These are phyloP conservation scores for Rhytidiadelphus loreus DNA, from an alignment of 225 moss, liverwort and hornwort species.

Conservation along the genomic window DNA sequence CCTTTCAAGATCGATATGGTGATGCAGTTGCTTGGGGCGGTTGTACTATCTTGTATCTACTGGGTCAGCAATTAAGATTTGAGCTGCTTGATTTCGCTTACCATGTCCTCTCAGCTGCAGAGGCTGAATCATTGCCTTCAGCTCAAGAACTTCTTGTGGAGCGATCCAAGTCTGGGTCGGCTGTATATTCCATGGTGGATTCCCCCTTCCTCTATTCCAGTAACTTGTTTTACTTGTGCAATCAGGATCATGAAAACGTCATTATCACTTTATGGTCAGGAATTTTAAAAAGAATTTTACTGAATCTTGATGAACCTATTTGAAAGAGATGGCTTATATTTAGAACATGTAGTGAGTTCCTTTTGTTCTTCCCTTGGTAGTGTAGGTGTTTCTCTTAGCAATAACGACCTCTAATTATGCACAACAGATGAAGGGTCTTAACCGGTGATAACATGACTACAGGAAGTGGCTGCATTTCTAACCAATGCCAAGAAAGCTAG, in stretches of 20 bases:
- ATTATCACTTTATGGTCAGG: not conserved
- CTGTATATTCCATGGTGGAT: constrained; percentile 61
- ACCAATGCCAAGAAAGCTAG: constrained; percentile 78
- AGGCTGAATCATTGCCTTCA: constrained; percentile 69
- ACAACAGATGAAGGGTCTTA: not conserved
- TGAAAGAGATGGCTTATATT: not conserved
- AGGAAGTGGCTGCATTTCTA: constrained; percentile 82
- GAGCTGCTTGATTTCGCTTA: constrained; percentile 90
- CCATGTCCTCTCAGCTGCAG: constrained; percentile 71
- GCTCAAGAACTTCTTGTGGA: constrained; percentile 59
- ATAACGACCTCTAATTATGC: not conserved
- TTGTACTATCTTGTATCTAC: constrained; percentile 75
- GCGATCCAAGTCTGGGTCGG: constrained; percentile 58
- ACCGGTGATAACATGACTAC: not conserved
- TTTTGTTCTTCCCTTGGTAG: not conserved
- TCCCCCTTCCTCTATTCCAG: not conserved
- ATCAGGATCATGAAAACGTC: not conserved
- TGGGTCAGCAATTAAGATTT: constrained; percentile 81
- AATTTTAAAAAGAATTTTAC: not conserved
- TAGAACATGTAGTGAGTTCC: not conserved
- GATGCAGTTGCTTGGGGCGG: constrained; percentile 97
- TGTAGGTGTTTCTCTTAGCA: not conserved
- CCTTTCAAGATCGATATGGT: constrained; percentile 79
- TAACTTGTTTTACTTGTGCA: not conserved
- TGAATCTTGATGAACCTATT: not conserved